Percentiles rank a stretch among this genome's conserved stretches.
Conservation (phyloP, 2,329 filamentous ascomycete species). For the Chlorencoelia australis region DNA sequence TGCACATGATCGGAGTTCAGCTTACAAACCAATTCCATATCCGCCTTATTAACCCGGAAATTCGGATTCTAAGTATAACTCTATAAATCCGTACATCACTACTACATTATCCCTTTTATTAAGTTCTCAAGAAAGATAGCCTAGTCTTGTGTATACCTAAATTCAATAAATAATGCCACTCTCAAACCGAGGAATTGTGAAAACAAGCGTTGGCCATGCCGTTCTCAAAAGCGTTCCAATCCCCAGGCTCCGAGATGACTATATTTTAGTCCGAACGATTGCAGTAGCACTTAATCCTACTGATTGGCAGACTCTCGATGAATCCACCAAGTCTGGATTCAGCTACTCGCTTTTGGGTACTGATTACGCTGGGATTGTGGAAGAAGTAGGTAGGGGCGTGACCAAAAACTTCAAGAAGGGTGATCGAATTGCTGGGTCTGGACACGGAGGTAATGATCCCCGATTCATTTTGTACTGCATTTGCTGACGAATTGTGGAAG, state of each 20-base stretch:
- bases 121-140: no score
- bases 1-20: no score
- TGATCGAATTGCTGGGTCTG: conserved; percentile 13
- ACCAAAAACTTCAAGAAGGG: conserved; percentile 14
- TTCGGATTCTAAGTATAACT: no score
- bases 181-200: neutral
- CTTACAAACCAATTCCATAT: no score
- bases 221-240: neutral
- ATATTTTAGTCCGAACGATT: neutral
- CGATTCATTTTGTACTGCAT: no score
- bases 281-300: neutral
- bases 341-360: neutral
- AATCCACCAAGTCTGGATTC: neutral
- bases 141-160: no score
- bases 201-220: neutral
- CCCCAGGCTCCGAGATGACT: neutral
- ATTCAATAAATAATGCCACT: no score
- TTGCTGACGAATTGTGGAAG: no score
- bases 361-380: conserved; percentile 7
- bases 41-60: no score
- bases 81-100: no score
- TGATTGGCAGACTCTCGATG: neutral
- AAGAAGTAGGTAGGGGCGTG: conserved; percentile 10
- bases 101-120: no score
- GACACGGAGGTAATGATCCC: conserved; percentile 17